These are phyloP conservation scores for Rhexocercosporidium sp. DNA, from an alignment of 2,329 filamentous ascomycete genomes.

Conservation along the genomic window DNA sequence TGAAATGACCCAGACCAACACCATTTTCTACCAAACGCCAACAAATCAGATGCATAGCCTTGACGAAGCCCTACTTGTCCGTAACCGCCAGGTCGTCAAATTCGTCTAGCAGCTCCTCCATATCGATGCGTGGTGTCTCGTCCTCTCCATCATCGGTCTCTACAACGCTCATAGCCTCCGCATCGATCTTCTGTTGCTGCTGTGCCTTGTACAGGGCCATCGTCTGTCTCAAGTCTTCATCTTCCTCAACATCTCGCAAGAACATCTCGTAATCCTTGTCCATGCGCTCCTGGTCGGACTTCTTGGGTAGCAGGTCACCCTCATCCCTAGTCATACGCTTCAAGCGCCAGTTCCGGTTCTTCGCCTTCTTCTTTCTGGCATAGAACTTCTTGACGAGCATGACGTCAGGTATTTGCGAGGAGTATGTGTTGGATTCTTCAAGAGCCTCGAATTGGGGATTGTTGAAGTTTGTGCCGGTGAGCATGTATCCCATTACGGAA, in stretches of 20 bases:
- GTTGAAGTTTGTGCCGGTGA: constrained; percentile 92
- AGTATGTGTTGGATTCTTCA: constrained; percentile 77
- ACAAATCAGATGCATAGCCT: neutral
- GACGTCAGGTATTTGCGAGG: constrained; percentile 85
- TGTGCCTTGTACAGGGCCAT: constrained; percentile 82
- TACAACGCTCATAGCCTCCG: constrained; percentile 71
- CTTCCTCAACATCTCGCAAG: constrained; percentile 94
- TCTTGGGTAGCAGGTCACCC: constrained; percentile 82
- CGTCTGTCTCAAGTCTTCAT: constrained; percentile 83
- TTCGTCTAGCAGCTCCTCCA: constrained; percentile 87
- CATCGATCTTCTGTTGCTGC: constrained; percentile 52
- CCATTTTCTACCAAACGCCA: constrained; percentile 15
- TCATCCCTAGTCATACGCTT: constrained; percentile 93
- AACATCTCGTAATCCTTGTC: constrained; percentile 98
- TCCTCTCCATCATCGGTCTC: constrained; percentile 66
- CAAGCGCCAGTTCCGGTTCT: constrained; percentile 88
- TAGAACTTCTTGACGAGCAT: constrained; percentile 98
- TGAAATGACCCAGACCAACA: constrained; percentile 10
- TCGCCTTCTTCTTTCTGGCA: constrained; percentile 81
- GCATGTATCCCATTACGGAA: constrained; percentile 91
- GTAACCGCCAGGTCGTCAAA: constrained; percentile 83
- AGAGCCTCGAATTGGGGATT: constrained; percentile 83
- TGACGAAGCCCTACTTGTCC: neutral
- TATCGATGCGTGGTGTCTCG: constrained; percentile 71
- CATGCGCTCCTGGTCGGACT: constrained; percentile 85